These are phyloP conservation scores for Trametes hirsuta DNA, from an alignment of 1,284 basidiomycete species.

Conservation along the genomic window DNA sequence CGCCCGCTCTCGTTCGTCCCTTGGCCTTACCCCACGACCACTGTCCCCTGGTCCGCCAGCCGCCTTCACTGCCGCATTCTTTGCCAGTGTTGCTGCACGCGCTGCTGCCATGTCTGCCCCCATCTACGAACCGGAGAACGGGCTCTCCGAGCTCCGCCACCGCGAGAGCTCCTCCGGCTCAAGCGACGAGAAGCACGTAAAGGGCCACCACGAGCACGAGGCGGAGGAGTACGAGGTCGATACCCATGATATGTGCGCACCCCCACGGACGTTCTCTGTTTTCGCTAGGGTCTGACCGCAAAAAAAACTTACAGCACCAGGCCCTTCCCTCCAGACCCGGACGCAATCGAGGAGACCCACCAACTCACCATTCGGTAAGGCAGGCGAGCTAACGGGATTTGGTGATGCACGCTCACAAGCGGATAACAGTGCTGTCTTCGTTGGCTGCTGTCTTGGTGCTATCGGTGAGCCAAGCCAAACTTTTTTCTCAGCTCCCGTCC, in stretches of 20 bases:
- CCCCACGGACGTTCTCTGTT: no score
- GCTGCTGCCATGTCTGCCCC: constrained; percentile 20
- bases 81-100: constrained; percentile 16
- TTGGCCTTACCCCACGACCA: not conserved
- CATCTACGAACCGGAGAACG: constrained; percentile 14
- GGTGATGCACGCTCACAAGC: not conserved
- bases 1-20: constrained; percentile 2
- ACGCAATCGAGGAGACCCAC: constrained; percentile 52
- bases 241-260: constrained; percentile 20
- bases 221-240: constrained; percentile 8
- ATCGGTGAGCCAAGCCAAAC: constrained; percentile 42
- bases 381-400: not conserved
- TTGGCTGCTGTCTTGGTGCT: constrained; percentile 64
- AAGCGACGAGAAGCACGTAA: constrained; percentile 14
- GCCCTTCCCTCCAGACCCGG: constrained; percentile 59
- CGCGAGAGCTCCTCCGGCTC: constrained; percentile 15
- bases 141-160: constrained; percentile 18
- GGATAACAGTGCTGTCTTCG: constrained; percentile 51
- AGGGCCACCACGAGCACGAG: not conserved
- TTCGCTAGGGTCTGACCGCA: no score
- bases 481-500: not conserved
- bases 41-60: constrained; percentile 2
- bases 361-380: constrained; percentile 54
- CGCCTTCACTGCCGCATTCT: constrained; percentile 13
- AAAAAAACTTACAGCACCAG: constrained; percentile 14